A percentile compares a stretch with the other conserved stretches of the same genome.
Evolutionary conservation across 495 filamentous ascomycete genomes (phyloP).

Genomic region (Aspergillus affinis): DNA sequence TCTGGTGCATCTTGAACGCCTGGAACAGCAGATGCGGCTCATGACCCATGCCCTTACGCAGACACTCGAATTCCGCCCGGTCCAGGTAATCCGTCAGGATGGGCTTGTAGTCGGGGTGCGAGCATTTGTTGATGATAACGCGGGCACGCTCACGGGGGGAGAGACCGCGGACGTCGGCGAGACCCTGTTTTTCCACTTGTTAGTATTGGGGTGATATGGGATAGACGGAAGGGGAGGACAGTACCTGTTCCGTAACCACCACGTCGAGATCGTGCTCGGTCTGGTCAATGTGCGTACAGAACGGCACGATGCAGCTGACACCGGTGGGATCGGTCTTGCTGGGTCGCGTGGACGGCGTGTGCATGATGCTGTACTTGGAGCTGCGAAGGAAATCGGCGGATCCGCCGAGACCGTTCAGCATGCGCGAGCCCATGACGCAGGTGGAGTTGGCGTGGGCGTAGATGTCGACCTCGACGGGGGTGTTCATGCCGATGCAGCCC

Average conservation of each 20-base stretch:
- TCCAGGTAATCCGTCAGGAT: constrained; percentile 84
- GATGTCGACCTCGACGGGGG: constrained; percentile 90
- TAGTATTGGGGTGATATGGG: not conserved
- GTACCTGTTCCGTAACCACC: constrained; percentile 74
- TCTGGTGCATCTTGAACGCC: constrained; percentile 86
- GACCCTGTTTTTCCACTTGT: constrained; percentile 46
- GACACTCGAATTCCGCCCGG: constrained; percentile 82
- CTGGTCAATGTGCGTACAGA: constrained; percentile 92
- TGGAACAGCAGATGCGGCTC: constrained; percentile 86
- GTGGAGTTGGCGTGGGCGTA: constrained; percentile 93
- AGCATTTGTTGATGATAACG: constrained; percentile 85
- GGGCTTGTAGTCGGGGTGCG: constrained; percentile 83
- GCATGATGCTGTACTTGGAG: constrained; percentile 91
- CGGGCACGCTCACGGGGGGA: constrained; percentile 77
- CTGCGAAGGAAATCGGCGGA: constrained; percentile 84
- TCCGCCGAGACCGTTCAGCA: constrained; percentile 89
- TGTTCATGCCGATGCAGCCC: constrained; percentile 94
- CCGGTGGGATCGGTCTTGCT: constrained; percentile 81
- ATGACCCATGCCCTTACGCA: constrained; percentile 86
- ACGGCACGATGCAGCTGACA: constrained; percentile 84
- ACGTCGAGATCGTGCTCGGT: constrained; percentile 91
- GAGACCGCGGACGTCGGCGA: constrained; percentile 83
- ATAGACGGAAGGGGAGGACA: not conserved
- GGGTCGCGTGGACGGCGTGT: constrained; percentile 79
- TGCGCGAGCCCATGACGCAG: constrained; percentile 85